Percentiles rank a stretch among this genome's conserved stretches.
Conservation (phyloP, 805 yeast genomes). For the Pichia nakasei region DNA sequence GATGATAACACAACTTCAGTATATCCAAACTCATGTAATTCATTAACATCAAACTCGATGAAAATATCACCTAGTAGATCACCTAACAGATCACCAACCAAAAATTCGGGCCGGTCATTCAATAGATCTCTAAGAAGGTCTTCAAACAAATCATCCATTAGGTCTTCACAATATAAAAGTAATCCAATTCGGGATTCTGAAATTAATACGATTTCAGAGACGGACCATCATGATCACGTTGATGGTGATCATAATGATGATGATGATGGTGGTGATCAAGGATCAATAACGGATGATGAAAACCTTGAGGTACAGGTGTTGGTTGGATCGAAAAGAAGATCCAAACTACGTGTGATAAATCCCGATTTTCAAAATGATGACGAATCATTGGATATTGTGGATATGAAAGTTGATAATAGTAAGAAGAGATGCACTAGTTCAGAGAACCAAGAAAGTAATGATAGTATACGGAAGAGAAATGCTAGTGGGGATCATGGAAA, state of each 20-base stretch:
- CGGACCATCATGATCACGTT: not conserved
- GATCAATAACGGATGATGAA: slow-evolving; percentile 24
- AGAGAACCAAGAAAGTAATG: slow-evolving; percentile 5
- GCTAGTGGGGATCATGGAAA: slow-evolving; percentile 20
- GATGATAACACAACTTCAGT: not conserved
- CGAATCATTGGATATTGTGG: not conserved
- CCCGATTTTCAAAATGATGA: slow-evolving; percentile 34
- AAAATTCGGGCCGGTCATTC: too few species aligned
- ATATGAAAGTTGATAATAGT: not conserved
- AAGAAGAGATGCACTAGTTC: slow-evolving; percentile 9
- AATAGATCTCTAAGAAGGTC: not conserved
- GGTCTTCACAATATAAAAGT: not conserved
- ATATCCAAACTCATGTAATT: not conserved
- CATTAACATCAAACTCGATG: not conserved
- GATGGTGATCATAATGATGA: too few species aligned
- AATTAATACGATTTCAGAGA: not conserved
- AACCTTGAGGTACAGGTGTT: slow-evolving; percentile 62
- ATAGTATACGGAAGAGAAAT: slow-evolving; percentile 14
- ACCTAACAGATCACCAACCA: not conserved
- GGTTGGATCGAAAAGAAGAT: slow-evolving; percentile 56
- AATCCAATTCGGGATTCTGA: not conserved
- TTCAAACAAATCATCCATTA: not conserved
- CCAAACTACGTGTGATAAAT: slow-evolving; percentile 51
- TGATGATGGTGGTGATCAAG: not conserved
- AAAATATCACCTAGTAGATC: not conserved